These are phyloP conservation scores for Claviceps paspali DNA, from an alignment of 2,329 filamentous ascomycete species.

Conservation along the genomic window DNA sequence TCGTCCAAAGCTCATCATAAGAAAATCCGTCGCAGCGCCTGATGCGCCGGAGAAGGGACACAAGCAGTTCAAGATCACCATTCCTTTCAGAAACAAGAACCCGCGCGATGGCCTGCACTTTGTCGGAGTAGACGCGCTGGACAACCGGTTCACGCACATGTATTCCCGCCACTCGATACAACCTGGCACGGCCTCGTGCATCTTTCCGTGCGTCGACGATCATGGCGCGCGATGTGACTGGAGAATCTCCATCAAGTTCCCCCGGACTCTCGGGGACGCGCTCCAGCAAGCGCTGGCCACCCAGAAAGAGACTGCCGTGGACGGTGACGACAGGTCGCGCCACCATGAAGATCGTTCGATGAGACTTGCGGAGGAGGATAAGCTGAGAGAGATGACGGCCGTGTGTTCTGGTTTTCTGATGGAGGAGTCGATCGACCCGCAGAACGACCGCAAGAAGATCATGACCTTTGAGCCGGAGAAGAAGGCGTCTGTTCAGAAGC, in stretches of 20 bases:
- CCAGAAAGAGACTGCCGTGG: conserved; percentile 19
- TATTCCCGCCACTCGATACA: conserved; percentile 74
- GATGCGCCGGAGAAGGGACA: conserved; percentile 23
- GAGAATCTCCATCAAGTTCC: conserved; percentile 76
- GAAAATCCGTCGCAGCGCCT: conserved; percentile 24
- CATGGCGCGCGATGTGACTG: conserved; percentile 67
- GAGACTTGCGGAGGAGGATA: conserved; percentile 59
- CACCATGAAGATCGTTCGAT: conserved; percentile 23
- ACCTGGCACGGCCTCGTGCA: conserved; percentile 64
- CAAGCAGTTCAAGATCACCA: conserved; percentile 35
- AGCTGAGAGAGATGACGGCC: conserved; percentile 73
- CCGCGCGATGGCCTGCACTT: conserved; percentile 85
- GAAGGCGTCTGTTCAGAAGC: conserved; percentile 69
- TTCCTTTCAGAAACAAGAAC: conserved; percentile 63
- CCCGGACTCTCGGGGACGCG: conserved; percentile 72
- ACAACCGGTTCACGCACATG: conserved; percentile 74
- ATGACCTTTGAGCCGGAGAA: conserved; percentile 68
- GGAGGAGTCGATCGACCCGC: conserved; percentile 64
- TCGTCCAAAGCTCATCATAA: conserved; percentile 27
- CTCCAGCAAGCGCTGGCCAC: conserved; percentile 33
- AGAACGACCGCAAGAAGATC: conserved; percentile 70
- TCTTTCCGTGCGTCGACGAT: conserved; percentile 91
- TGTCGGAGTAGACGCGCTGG: conserved; percentile 66
- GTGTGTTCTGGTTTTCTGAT: conserved; percentile 81
- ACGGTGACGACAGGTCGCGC: conserved; percentile 22